Conservation (phyloP, 768 basidiomycete genomes). For the Candolleomyces efflorescens region DNA sequence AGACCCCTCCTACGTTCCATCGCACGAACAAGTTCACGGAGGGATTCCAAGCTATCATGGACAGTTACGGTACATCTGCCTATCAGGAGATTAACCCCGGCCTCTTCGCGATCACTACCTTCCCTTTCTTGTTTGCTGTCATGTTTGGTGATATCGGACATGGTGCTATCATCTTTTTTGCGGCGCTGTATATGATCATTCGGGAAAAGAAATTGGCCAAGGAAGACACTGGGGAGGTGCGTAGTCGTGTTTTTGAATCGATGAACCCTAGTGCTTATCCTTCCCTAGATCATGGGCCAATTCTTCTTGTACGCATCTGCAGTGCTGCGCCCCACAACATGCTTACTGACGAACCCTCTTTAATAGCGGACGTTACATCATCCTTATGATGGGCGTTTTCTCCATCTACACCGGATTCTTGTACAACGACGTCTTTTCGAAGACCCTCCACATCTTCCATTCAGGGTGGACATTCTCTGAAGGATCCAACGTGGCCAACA, state of each 20-base stretch:
- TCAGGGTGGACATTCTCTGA: constrained; percentile 85
- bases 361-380: constrained; percentile 93
- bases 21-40: constrained; percentile 95
- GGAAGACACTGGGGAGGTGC: constrained; percentile 68
- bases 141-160: constrained; percentile 99
- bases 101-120: constrained; percentile 85
- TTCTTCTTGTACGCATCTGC: constrained; percentile 84
- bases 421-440: constrained; percentile 99
- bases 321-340: constrained; percentile 8
- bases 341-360: constrained; percentile 14
- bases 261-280: constrained; percentile 6
- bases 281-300: constrained; percentile 65
- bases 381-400: constrained; percentile 96
- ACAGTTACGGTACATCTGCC: constrained; percentile 89
- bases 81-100: constrained; percentile 99
- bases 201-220: constrained; percentile 79
- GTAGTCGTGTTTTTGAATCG: constrained; percentile 14
- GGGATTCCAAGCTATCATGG: constrained; percentile 97
- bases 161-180: constrained; percentile 74
- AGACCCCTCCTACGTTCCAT: constrained; percentile 93
- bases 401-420: constrained; percentile 96
- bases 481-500: constrained; percentile 41
- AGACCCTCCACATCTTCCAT: constrained; percentile 78
- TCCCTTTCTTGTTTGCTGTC: constrained; percentile 98
- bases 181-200: constrained; percentile 81